These are phyloP conservation scores for Epicoccum sorghinum DNA, from an alignment of 2,329 filamentous ascomycete genomes.

Conservation along the genomic window DNA sequence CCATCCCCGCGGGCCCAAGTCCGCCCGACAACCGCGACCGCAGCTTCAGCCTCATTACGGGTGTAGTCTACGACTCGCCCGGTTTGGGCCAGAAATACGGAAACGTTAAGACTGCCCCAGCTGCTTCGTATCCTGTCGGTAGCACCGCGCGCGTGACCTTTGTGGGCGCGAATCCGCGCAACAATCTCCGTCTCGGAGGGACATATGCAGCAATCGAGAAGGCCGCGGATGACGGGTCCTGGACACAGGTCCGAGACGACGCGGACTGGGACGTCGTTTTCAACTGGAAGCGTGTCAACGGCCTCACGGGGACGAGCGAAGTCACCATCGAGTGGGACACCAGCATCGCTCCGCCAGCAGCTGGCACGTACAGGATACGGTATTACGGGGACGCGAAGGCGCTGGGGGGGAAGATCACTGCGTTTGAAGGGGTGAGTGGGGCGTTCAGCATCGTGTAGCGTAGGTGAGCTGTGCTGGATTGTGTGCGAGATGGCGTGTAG, in stretches of 20 bases:
- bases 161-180: slow-evolving; percentile 86
- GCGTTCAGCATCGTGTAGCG: slow-evolving; percentile 24
- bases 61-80: slow-evolving; percentile 75
- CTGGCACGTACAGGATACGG: slow-evolving; percentile 75
- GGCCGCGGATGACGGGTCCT: slow-evolving; percentile 58
- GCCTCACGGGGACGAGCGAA: slow-evolving; percentile 74
- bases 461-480: neutral
- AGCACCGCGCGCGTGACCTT: slow-evolving; percentile 71
- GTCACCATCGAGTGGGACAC: slow-evolving; percentile 83
- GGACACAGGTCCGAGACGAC: slow-evolving; percentile 74
- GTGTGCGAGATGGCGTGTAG: no score
- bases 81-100: slow-evolving; percentile 74
- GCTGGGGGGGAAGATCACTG: slow-evolving; percentile 64
- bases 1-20: slow-evolving; percentile 59
- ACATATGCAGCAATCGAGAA: slow-evolving; percentile 84
- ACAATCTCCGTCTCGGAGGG: slow-evolving; percentile 78
- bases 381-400: slow-evolving; percentile 87
- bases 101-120: slow-evolving; percentile 62
- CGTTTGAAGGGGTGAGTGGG: slow-evolving; percentile 57
- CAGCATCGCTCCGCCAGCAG: slow-evolving; percentile 28
- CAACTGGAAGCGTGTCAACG: slow-evolving; percentile 76
- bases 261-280: slow-evolving; percentile 84
- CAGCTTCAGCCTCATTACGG: slow-evolving; percentile 80
- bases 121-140: slow-evolving; percentile 65
- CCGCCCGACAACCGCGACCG: slow-evolving; percentile 79